A percentile compares a stretch with the other conserved stretches of the same genome.
Evolutionary conservation across 2,329 filamentous ascomycete species (phyloP).

Genomic region (Truncatella angustata): DNA sequence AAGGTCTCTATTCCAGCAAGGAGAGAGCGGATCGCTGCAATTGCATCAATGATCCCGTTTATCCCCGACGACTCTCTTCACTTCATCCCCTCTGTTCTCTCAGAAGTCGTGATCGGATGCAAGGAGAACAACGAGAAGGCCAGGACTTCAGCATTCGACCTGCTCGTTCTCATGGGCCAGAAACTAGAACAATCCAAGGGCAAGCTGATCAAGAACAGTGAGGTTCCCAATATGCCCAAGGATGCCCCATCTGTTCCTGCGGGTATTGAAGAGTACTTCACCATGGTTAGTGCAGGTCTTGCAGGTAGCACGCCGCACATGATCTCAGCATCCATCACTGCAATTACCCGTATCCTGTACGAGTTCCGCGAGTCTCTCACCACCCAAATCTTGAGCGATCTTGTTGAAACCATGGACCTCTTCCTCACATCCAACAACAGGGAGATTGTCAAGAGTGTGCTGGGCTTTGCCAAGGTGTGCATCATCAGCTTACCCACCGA

Average conservation of each 20-base stretch:
- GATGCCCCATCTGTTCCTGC: constrained; percentile 76
- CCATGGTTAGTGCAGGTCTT: constrained; percentile 95
- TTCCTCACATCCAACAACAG: constrained; percentile 96
- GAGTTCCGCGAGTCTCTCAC: constrained; percentile 76
- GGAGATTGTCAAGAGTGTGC: constrained; percentile 90
- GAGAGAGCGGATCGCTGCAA: constrained; percentile 80
- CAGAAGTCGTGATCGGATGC: constrained; percentile 92
- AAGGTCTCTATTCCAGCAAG: constrained; percentile 85
- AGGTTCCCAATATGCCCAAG: constrained; percentile 81
- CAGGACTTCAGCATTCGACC: constrained; percentile 81
- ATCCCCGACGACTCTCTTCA: constrained; percentile 77
- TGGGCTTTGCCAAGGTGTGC: constrained; percentile 96
- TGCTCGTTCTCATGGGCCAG: constrained; percentile 85
- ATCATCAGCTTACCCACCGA: constrained; percentile 80
- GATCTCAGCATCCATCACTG: constrained; percentile 96
- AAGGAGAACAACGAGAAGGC: constrained; percentile 98
- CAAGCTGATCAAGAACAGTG: constrained; percentile 76
- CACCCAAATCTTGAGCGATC: constrained; percentile 69
- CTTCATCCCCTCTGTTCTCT: constrained; percentile 88
- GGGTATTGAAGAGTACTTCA: constrained; percentile 92
- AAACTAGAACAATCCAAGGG: constrained; percentile 68
- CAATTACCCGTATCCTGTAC: constrained; percentile 88
- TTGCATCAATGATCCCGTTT: constrained; percentile 76
- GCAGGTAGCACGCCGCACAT: constrained; percentile 93
- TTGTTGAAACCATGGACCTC: constrained; percentile 92